Conservation (phyloP, 164 flowering plant species). For the Sedum album region DNA sequence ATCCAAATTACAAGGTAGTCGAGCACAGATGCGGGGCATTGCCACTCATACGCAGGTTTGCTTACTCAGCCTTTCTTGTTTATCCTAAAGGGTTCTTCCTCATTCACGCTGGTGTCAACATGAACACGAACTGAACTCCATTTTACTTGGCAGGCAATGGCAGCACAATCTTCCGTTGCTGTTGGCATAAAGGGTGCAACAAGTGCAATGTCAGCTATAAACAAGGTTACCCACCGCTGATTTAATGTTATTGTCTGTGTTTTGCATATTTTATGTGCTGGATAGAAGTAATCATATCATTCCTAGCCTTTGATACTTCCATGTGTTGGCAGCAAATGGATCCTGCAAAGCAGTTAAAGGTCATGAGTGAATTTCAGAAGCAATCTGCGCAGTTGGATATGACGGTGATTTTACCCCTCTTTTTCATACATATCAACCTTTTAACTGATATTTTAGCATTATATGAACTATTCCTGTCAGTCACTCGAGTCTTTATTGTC, state of each 20-base stretch:
- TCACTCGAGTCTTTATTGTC: not conserved
- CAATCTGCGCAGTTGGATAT: conserved; percentile 96
- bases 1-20: conserved; percentile 77
- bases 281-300: not conserved
- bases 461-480: not conserved
- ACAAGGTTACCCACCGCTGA: conserved; percentile 49
- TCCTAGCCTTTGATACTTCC: not conserved
- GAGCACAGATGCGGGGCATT: conserved; percentile 92
- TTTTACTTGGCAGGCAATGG: conserved; percentile 51
- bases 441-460: not conserved
- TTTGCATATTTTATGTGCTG: not conserved
- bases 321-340: conserved; percentile 68
- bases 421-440: not conserved
- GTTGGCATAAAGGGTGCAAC: conserved; percentile 86
- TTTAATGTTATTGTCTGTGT: not conserved
- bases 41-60: conserved; percentile 88
- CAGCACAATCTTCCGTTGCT: conserved; percentile 81
- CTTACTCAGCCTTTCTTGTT: conserved; percentile 8
- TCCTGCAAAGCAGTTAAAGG: conserved; percentile 72
- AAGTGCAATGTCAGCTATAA: conserved; percentile 88
- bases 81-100: not conserved
- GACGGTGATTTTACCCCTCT: conserved; percentile 49
- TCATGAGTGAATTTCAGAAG: conserved; percentile 78
- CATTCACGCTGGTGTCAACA: not conserved
- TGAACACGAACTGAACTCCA: not conserved